These are phyloP conservation scores for Suillus variegatus DNA, from an alignment of 768 basidiomycete species.

Conservation along the genomic window DNA sequence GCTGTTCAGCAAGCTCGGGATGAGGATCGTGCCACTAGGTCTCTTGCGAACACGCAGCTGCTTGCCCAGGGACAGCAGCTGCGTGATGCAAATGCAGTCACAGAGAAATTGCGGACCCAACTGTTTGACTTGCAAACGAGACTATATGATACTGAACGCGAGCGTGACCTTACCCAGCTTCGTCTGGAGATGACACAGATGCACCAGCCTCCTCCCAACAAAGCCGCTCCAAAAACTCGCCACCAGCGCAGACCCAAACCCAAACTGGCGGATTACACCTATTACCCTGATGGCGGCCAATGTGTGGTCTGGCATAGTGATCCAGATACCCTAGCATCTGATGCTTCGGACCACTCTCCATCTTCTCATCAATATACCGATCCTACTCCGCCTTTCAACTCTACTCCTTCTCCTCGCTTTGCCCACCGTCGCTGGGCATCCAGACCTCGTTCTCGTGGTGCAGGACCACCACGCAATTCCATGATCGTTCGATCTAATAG, in stretches of 20 bases:
- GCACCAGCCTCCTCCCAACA: too few relatives aligned
- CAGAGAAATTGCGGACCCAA: constrained; percentile 21
- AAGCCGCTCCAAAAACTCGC: too few relatives aligned
- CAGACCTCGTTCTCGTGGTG: not conserved
- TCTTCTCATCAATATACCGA: not conserved
- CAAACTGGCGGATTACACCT: too few relatives aligned
- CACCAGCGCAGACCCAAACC: too few relatives aligned
- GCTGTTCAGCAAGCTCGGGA: too few relatives aligned
- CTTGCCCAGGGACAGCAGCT: constrained; percentile 27
- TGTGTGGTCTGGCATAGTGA: too few relatives aligned
- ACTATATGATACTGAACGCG: constrained; percentile 7
- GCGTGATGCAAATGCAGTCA: constrained; percentile 21
- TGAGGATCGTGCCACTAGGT: constrained; percentile 6
- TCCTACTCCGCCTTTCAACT: not conserved
- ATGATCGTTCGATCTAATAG: not conserved
- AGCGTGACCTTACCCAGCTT: constrained; percentile 12
- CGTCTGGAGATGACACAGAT: too few relatives aligned
- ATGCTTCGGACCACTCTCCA: not conserved
- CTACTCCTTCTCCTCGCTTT: not conserved
- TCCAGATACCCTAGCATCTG: not conserved
- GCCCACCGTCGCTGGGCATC: not conserved
- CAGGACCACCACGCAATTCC: not conserved
- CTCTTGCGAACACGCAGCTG: constrained; percentile 27
- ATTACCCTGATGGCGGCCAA: too few relatives aligned
- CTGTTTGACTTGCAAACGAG: constrained; percentile 6